Percentiles rank a stretch among this genome's conserved stretches.
phyloP scores from a whole-genome alignment of 768 basidiomycete genomes.

The Candolleomyces eurysporus region DNA sequence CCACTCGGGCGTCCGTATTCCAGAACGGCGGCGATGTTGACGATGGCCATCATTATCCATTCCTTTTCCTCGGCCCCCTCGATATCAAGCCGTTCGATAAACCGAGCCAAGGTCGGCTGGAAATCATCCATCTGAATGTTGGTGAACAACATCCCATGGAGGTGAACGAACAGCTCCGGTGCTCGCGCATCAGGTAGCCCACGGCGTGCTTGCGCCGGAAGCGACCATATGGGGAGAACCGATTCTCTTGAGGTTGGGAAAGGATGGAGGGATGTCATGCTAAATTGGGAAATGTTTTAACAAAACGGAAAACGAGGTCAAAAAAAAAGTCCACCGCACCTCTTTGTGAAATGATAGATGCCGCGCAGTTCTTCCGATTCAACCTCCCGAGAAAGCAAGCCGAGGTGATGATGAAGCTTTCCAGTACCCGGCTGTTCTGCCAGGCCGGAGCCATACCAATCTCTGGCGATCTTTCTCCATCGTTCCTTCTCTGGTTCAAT shows the following conservation, averaged over 20 bases:
- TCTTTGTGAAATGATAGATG: conserved; percentile 93
- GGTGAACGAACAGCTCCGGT: conserved; percentile 81
- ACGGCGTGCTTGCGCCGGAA: conserved; percentile 67
- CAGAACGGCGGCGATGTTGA: conserved; percentile 78
- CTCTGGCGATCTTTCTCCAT: conserved; percentile 85
- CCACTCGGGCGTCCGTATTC: conserved; percentile 84
- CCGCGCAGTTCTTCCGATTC: conserved; percentile 80
- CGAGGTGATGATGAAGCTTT: conserved; percentile 91
- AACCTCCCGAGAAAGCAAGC: conserved; percentile 80
- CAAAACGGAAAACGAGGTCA: conserved; percentile 7
- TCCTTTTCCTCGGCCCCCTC: conserved; percentile 81
- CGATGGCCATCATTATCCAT: conserved; percentile 95
- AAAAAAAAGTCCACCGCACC: conserved; percentile 46
- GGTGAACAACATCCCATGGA: conserved; percentile 98
- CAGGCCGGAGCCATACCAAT: conserved; percentile 91
- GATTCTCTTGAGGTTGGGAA: conserved; percentile 89
- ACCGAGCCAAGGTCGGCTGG: conserved; percentile 71
- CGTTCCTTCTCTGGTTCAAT: conserved; percentile 90
- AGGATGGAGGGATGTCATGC: conserved; percentile 89
- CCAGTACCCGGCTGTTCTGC: conserved; percentile 92
- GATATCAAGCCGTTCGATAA: conserved; percentile 82
- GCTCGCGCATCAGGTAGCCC: conserved; percentile 70
- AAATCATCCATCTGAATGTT: conserved; percentile 95
- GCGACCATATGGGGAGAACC: conserved; percentile 85
- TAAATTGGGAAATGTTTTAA: conserved; percentile 29